These are phyloP conservation scores for Yamadazyma mexicana DNA, from an alignment of 1,139 yeast genomes.

Conservation along the genomic window DNA sequence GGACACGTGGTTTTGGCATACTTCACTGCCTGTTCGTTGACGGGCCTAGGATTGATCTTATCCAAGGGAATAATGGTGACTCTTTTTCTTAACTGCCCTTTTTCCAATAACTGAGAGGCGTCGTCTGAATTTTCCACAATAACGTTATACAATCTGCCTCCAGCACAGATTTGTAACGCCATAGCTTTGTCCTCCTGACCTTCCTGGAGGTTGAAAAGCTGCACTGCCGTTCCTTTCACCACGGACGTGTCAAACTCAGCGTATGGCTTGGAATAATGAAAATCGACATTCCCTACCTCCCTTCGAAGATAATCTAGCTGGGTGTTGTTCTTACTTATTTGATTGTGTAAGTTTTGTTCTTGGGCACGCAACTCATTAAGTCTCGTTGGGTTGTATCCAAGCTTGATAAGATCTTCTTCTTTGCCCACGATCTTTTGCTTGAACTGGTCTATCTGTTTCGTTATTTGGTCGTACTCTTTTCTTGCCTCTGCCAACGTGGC, in stretches of 20 bases:
- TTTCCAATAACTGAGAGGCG: constrained; percentile 78
- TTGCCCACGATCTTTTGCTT: constrained; percentile 38
- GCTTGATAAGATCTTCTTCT: constrained; percentile 42
- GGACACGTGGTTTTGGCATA: constrained; percentile 75
- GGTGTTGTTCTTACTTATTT: constrained; percentile 37
- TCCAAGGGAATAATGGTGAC: constrained; percentile 93
- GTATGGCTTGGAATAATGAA: constrained; percentile 66
- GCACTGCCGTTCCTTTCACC: constrained; percentile 90
- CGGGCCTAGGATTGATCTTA: constrained; percentile 64
- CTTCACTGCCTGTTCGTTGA: constrained; percentile 43
- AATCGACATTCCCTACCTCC: constrained; percentile 72
- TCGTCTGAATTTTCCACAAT: constrained; percentile 87
- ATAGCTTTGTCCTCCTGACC: constrained; percentile 62
- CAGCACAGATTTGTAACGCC: constrained; percentile 94
- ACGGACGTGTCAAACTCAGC: constrained; percentile 58
- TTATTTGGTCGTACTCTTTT: constrained; percentile 46
- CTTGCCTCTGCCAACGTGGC: constrained; percentile 57
- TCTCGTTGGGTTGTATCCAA: constrained; percentile 61
- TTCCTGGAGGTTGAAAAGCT: constrained; percentile 66
- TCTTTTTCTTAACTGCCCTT: constrained; percentile 75
- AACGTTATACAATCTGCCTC: constrained; percentile 84
- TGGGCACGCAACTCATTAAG: constrained; percentile 47
- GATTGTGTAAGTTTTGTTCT: constrained; percentile 31
- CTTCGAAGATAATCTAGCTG: constrained; percentile 62
- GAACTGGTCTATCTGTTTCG: constrained; percentile 44